These are phyloP conservation scores for Pachysolen tannophilus DNA, from an alignment of 805 yeast species.

Conservation along the genomic window DNA sequence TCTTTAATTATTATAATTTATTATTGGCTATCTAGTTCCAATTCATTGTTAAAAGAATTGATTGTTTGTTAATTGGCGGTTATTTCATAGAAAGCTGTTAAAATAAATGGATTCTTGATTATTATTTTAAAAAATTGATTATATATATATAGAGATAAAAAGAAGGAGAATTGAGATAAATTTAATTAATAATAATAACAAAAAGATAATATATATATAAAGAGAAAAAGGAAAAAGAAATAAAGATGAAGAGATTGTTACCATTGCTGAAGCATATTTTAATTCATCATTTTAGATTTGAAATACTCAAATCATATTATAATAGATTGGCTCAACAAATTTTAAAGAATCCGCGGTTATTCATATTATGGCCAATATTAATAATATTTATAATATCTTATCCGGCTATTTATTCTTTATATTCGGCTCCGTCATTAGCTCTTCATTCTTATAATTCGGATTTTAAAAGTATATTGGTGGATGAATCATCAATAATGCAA, in stretches of 20 bases:
- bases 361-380: constrained; percentile 42
- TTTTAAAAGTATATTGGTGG: constrained; percentile 10
- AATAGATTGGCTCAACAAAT: constrained; percentile 17
- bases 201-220: too few species aligned
- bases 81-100: too few species aligned
- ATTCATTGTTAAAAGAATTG: too few species aligned
- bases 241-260: constrained; percentile 3
- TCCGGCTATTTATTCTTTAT: constrained; percentile 34
- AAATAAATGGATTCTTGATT: too few species aligned
- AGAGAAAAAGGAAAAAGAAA: too few species aligned
- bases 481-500: constrained; percentile 4
- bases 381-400: constrained; percentile 39
- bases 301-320: constrained; percentile 11
- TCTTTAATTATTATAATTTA: too few species aligned
- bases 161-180: too few species aligned
- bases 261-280: constrained; percentile 1
- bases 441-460: constrained; percentile 10
- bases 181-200: too few species aligned
- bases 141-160: too few species aligned
- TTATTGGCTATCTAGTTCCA: too few species aligned
- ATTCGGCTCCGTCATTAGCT: constrained; percentile 17
- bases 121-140: too few species aligned
- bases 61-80: too few species aligned
- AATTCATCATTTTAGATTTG: background rate
- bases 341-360: constrained; percentile 29